Percentiles rank a stretch among this genome's conserved stretches.
Conservation (phyloP, 139 green algal genomes). For the Coelastrella sp. region DNA sequence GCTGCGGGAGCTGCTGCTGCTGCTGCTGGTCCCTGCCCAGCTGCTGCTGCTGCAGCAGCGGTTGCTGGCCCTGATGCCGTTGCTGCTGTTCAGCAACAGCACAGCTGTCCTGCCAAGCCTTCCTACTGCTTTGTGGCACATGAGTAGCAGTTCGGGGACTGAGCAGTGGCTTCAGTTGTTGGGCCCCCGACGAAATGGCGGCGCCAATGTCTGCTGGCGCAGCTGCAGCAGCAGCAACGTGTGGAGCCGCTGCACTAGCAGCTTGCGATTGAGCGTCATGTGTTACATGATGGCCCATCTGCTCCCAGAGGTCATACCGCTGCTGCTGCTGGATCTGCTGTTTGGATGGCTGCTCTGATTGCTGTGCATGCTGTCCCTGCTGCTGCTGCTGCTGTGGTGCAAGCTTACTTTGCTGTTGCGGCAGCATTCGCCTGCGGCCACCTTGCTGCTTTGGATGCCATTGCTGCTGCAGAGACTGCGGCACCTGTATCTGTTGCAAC, state of each 20-base stretch:
- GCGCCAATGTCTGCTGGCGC: neutral
- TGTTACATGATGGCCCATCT: neutral
- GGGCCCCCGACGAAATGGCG: too few species aligned
- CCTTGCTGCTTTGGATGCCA: neutral
- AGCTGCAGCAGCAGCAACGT: too few species aligned
- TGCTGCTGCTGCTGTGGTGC: constrained; percentile 4
- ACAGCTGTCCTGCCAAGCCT: neutral
- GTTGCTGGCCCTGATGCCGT: neutral
- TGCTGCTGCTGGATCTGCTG: neutral
- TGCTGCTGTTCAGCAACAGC: neutral
- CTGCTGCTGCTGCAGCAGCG: neutral
- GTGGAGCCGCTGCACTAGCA: too few species aligned
- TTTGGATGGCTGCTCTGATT: too few species aligned
- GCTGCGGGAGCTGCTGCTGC: constrained; percentile 6
- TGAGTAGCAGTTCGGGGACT: constrained; percentile 23
- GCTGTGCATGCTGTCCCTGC: neutral
- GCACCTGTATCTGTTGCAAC: neutral
- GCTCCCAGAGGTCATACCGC: neutral
- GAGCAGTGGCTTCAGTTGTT: constrained; percentile 24
- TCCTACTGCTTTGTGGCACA: neutral
- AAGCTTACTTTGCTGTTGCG: neutral
- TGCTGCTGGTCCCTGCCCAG: neutral
- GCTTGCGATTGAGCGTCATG: constrained; percentile 42
- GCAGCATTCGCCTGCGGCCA: neutral
- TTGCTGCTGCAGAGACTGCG: neutral